Base-by-base conservation (phyloP, 1,139 yeast genomes). In the Blastobotrys arbuscula region DNA sequence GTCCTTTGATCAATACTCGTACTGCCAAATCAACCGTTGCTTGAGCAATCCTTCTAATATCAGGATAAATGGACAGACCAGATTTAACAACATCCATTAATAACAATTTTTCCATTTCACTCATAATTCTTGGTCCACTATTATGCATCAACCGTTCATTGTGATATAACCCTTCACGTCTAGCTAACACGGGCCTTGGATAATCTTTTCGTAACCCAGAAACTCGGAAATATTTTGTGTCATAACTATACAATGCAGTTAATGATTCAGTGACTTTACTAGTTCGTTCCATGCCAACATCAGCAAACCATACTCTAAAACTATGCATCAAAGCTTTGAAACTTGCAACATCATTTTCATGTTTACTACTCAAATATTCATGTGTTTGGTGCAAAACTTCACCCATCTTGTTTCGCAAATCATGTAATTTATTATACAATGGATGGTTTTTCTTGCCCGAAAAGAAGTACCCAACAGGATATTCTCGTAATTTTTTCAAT, bases 291-390 rank as follows among this genome's bases (percentile, higher is more conserved):
- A 79, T 75, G 1, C 96, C 95, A 24, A 85, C 84, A 63, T 89
- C 95, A 16, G 86, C 77, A 55, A 92, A 79, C 89, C 95, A 92
- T 10, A 84, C 80, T 57, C 84, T 81, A 48, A 84, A 65, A 2
- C 83, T 83, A 60, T 81, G 79, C 42, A 89, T 67, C 44, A 84
- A 73, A 40, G 81, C 80, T 57, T 81, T 81, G 63, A 82, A 78
- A 18, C 86, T 66, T 16, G 79, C 78, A n/a, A 87, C 78, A 54
- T 87, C 84, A 54, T 85, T 89, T 48, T 77, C 81, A 50, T 77
- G 77, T 48, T 77, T 68, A 3, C 71, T 64, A 2, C 67, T 60
- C 54, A 89, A 64, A 56, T 76, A 78, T 35, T 69, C 62, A 55
- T 75, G 76, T 18, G 86, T 69, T 6, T 73, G 71, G 59, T 87